These are phyloP conservation scores for Verbascum thapsus DNA, from an alignment of 257 asterid genomes.

Conservation along the genomic window DNA sequence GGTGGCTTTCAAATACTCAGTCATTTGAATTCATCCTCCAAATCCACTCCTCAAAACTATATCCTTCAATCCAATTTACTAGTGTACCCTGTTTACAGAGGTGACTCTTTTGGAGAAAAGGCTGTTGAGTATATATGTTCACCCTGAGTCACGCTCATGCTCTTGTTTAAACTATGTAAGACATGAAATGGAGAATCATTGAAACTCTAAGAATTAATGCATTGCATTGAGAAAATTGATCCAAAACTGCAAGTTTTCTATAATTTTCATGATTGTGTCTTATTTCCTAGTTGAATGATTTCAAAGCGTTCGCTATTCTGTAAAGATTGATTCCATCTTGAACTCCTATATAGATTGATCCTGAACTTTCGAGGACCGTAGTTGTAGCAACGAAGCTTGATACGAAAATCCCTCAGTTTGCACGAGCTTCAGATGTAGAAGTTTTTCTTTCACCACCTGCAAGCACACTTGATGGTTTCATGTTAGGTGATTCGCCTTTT, in stretches of 20 bases:
- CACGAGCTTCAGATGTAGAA: constrained; percentile 96
- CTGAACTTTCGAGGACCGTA: constrained; percentile 94
- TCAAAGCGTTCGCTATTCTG: constrained; percentile 4
- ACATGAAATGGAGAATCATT: neutral
- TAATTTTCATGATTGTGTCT: neutral
- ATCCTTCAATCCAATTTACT: too few species aligned
- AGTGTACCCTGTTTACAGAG: constrained; percentile 1
- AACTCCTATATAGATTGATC: constrained; percentile 68
- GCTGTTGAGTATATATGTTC: neutral
- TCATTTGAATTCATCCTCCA: too few species aligned
- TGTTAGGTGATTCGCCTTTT: constrained; percentile 97
- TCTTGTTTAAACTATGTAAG: neutral
- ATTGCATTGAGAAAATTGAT: constrained; percentile 12
- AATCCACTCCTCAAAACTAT: too few species aligned
- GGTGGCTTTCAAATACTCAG: too few species aligned
- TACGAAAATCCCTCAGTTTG: constrained; percentile 95
- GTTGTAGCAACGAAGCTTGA: constrained; percentile 95
- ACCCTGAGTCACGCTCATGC: neutral
- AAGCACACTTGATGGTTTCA: constrained; percentile 86
- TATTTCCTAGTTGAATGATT: constrained; percentile 16
- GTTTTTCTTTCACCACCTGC: constrained; percentile 96
- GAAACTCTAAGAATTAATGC: constrained; percentile 7
- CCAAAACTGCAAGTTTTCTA: constrained; percentile 3
- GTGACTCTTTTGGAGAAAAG: constrained; percentile 13
- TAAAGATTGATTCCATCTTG: constrained; percentile 23